phyloP scores from a whole-genome alignment of 225 moss, liverwort and hornwort species.

The Straminergon stramineum region DNA sequence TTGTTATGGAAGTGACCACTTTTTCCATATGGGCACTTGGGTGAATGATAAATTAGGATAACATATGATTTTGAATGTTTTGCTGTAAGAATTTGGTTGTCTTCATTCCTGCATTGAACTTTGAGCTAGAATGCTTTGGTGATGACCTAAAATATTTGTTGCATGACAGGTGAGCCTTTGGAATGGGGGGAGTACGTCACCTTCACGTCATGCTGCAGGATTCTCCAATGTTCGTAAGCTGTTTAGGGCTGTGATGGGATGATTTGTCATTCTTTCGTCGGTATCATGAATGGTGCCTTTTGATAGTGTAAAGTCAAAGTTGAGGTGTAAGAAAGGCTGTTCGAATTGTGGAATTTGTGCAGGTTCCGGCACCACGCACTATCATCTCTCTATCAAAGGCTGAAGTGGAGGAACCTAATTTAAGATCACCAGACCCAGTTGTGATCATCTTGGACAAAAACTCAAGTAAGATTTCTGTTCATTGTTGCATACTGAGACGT shows the following conservation, averaged over 20 bases:
- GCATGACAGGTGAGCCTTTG: slow-evolving; percentile 75
- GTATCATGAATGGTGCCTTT: neutral
- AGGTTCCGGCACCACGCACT: slow-evolving; percentile 69
- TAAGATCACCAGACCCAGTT: slow-evolving; percentile 48
- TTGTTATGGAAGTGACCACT: neutral
- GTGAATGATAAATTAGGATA: neutral
- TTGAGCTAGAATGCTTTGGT: neutral
- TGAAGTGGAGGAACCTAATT: slow-evolving; percentile 80
- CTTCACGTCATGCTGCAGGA: slow-evolving; percentile 59
- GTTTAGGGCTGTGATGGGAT: slow-evolving; percentile 6
- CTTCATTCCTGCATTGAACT: slow-evolving; percentile 1
- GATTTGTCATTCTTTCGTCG: neutral
- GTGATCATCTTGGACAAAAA: slow-evolving; percentile 68
- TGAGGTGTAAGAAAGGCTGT: neutral
- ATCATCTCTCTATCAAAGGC: slow-evolving; percentile 62
- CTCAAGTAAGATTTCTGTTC: slow-evolving; percentile 47
- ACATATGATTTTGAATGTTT: neutral
- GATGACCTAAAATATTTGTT: slow-evolving; percentile 23
- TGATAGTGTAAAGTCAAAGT: neutral
- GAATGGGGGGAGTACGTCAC: slow-evolving; percentile 59
- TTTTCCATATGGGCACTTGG: neutral
- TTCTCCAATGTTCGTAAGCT: slow-evolving; percentile 76
- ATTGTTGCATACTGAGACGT: neutral
- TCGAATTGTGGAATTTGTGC: neutral
- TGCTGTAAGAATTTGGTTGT: neutral